phyloP scores from a whole-genome alignment of 805 yeast species.

The Tetrapisispora arboricola region DNA sequence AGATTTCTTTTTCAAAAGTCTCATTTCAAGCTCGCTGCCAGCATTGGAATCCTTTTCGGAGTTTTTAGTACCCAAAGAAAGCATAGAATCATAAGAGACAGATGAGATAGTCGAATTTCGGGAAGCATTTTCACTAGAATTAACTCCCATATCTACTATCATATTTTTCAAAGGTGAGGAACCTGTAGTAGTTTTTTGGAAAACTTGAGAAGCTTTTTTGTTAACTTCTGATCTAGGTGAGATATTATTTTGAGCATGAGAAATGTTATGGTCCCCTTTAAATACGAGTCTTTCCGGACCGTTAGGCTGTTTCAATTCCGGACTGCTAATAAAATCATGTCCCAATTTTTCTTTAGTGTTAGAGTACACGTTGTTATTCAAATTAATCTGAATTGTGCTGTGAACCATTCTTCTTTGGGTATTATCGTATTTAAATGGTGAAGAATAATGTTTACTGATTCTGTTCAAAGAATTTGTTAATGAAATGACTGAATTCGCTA shows the following conservation, averaged over 20 bases:
- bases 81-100: constrained; percentile 8
- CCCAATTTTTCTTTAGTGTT: background rate
- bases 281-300: constrained; percentile 15
- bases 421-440: constrained; percentile 17
- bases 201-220: background rate
- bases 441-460: constrained; percentile 6
- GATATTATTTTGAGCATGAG: background rate
- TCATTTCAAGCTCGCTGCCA: constrained; percentile 10
- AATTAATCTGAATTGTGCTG: constrained; percentile 14
- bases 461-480: constrained; percentile 21
- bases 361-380: background rate
- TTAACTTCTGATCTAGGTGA: background rate
- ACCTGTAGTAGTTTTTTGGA: background rate
- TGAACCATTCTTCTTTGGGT: constrained; percentile 18
- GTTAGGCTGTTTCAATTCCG: background rate
- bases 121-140: constrained; percentile 1
- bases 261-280: background rate
- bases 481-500: constrained; percentile 28
- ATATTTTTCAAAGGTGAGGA: constrained; percentile 14
- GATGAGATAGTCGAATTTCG: background rate
- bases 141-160: constrained; percentile 7
- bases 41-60: background rate
- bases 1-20: constrained; percentile 38
- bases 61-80: constrained; percentile 2
- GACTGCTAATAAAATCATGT: background rate